A percentile compares a stretch with the other conserved stretches of the same genome.
Evolutionary conservation across 2,329 filamentous ascomycete species (phyloP).

Genomic region (Sporothrix luriei): DNA sequence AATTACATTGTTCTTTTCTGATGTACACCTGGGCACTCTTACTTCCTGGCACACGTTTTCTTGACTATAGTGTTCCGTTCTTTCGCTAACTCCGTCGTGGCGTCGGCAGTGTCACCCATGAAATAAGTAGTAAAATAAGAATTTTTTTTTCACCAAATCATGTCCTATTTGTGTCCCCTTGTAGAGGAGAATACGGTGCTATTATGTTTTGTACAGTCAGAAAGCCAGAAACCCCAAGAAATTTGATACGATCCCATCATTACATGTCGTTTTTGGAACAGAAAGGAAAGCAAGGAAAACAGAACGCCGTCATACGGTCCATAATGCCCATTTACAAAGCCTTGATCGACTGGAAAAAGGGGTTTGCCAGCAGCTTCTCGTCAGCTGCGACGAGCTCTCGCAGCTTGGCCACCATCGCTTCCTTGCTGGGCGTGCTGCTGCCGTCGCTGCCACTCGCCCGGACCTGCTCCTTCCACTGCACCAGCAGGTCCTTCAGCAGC

Average conservation of each 20-base stretch:
- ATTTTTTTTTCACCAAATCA: not conserved
- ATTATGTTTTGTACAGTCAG: constrained; percentile 3
- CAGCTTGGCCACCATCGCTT: constrained; percentile 77
- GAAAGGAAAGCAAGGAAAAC: constrained; percentile 7
- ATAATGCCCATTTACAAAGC: constrained; percentile 47
- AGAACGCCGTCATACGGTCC: not conserved
- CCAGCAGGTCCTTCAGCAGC: constrained; percentile 78
- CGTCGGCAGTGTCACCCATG: constrained; percentile 27
- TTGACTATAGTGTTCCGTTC: too few species aligned
- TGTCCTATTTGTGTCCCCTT: not conserved
- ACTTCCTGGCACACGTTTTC: not conserved
- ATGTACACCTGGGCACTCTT: constrained; percentile 23
- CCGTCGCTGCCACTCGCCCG: constrained; percentile 43
- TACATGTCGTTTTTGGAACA: constrained; percentile 9
- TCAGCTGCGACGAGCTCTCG: constrained; percentile 77
- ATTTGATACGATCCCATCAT: constrained; percentile 18
- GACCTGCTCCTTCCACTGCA: constrained; percentile 82
- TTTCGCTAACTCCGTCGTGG: not conserved
- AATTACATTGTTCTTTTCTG: constrained; percentile 36
- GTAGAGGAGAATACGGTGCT: not conserved
- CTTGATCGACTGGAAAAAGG: constrained; percentile 70
- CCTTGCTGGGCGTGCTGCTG: constrained; percentile 61
- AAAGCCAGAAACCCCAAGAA: not conserved
- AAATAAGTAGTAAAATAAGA: constrained; percentile 23
- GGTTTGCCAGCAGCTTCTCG: constrained; percentile 63